Base-by-base conservation (phyloP, 495 filamentous ascomycete genomes). In the Echria macrotheca region DNA sequence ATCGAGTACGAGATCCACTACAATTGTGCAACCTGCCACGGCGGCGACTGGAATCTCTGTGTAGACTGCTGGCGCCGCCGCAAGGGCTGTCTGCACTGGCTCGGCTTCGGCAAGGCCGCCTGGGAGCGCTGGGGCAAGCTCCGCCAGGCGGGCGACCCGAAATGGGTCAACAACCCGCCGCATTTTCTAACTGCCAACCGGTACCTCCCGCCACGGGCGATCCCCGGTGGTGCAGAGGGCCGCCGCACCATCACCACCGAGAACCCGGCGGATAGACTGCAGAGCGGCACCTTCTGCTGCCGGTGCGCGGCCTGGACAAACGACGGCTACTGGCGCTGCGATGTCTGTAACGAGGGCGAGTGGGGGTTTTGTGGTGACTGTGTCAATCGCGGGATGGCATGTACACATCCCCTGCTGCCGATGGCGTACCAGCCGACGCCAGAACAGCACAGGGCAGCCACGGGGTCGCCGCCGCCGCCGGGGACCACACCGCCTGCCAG, bases 351-450 rank as follows among this genome's bases (percentile, higher is more conserved):
- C 56, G 83, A 91, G 45, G 89, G 86, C 21, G 89, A 90, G 57
- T 96, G 89, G 90, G 90, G 90, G 1, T 95, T 87, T 57, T 96
- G 90, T 67, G 84, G 84, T 50, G 59, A 66, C 47, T 96, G 90
- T 59, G 87, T 95, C 22, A 87, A 87, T 37, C 80, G 80, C 63
- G 86, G 83, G 10, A 72, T 72, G 35, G 82, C 79, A 54, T 96
- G 90, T 67, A 86, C 81, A 0, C 90, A 96, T 58, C 69, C 82
- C 0, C 69, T 96, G 0, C 70, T 91, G 1, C 86, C 89, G 2
- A 67, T 91, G 9, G 60, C 65, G 5, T 76, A 74, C 45, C 51
- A 58, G 19, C 45, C 57, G 14, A 51, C 61, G 33, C 4, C 19
- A 35, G 11, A n/a, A 21, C n/a, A 33, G 18, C 7, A 17, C 47